phyloP scores from a whole-genome alignment of 352 stramenopile species.

The Globisporangium spinosum region DNA sequence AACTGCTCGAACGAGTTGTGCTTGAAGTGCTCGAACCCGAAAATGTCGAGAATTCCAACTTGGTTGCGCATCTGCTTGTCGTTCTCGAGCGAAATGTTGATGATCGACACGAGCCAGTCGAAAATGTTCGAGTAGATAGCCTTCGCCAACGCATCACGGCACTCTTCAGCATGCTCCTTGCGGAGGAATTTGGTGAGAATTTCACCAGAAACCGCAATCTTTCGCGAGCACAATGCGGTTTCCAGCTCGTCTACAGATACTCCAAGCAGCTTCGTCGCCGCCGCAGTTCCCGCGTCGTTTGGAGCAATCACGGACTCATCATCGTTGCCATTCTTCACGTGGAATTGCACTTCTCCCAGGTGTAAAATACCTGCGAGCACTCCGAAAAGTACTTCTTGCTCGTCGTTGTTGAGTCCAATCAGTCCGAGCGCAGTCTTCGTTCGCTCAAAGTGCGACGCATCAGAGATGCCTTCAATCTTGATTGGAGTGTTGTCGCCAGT shows the following conservation, averaged over 20 bases:
- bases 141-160: conserved; percentile 93
- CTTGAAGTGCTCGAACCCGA: conserved; percentile 93
- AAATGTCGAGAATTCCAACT: conserved; percentile 93
- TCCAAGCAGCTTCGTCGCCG: conserved; percentile 54
- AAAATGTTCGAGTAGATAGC: conserved; percentile 96
- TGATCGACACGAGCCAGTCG: conserved; percentile 92
- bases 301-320: conserved; percentile 57
- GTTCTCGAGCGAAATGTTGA: conserved; percentile 73
- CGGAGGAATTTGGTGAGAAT: conserved; percentile 67
- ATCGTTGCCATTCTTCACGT: conserved; percentile 59
- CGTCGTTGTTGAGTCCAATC: conserved; percentile 55
- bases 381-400: conserved; percentile 62
- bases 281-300: conserved; percentile 28
- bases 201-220: conserved; percentile 63
- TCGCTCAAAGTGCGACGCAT: conserved; percentile 64
- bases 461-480: conserved; percentile 73
- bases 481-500: conserved; percentile 49
- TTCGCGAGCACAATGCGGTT: conserved; percentile 66
- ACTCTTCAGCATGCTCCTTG: conserved; percentile 88
- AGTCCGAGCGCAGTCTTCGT: conserved; percentile 61
- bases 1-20: conserved; percentile 94
- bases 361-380: conserved; percentile 92
- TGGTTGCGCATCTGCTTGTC: conserved; percentile 53
- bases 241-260: conserved; percentile 51
- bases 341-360: conserved; percentile 94